Base-by-base conservation (phyloP, 192 early-diverging fungal species). In the Backusella mclennaniae region DNA sequence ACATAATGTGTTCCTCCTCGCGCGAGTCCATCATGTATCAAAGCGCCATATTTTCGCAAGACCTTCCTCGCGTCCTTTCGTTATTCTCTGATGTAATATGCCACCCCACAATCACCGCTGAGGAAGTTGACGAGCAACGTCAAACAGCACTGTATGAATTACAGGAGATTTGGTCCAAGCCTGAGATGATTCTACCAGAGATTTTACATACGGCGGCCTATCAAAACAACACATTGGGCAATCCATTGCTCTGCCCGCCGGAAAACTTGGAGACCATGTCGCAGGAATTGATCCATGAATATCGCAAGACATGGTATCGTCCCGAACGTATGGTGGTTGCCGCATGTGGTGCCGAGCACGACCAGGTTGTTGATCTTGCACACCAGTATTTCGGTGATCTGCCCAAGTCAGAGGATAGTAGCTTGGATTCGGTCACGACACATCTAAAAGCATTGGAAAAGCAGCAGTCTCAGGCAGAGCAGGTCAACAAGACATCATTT, bases 1-100 rank as follows among this genome's bases (percentile, higher is more conserved):
- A 95, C 66, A 89, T 98, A 17, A 91, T 94, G 86, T 93, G 96
- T 73, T 94, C 96, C 21, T 92, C 92, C 63, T 93, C 95, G 26
- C 91, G 96, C 36, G 98, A 99, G 80, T 88, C 93, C 69, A 96
- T 99, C 83, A 95, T 96, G 91, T 99, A 98, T 81, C 96, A 97
- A 80, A 92, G 94, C 6, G 91, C 95, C 6, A 91, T 99, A 29
- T 96, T 99, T 78, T 90, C 87, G 4, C 89, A 95, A 76, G 95
- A 97, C 82, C 76, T 96, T 26, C 79, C 84, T 1, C 84, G 88
- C 21, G 90, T 95, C n/a, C 66, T 97, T 42, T 73, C 86, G 15
- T 84, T 96, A 26, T 89, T 98, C 76, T 89, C 93, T 0, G 91
- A 97, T 67, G 93, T 95, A 8, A 90, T 97, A 29, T 87, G 91